Conservation (phyloP, 306 rosid genomes). For the Ormosia emarginata region DNA sequence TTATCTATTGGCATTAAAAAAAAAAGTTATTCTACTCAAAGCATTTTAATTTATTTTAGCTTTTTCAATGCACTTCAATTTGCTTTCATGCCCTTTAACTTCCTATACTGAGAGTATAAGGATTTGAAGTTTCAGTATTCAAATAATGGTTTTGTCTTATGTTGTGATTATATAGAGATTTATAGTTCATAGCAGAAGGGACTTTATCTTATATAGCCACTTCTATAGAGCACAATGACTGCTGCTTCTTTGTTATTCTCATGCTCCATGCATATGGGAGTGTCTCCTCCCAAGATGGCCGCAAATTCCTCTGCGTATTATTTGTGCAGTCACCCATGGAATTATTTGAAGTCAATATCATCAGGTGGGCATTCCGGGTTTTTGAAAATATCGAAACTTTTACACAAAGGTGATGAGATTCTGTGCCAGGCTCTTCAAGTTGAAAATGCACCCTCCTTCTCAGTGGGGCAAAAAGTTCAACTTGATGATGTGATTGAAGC, state of each 20-base stretch:
- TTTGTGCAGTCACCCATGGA: constrained; percentile 19
- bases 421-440: constrained; percentile 37
- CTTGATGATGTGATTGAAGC: constrained; percentile 84
- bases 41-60: not conserved
- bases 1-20: not conserved
- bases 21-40: not conserved
- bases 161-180: not conserved
- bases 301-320: constrained; percentile 25
- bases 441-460: constrained; percentile 42
- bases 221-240: constrained; percentile 41
- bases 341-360: not conserved
- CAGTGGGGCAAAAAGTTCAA: constrained; percentile 58
- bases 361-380: constrained; percentile 20
- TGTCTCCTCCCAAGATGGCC: constrained; percentile 23
- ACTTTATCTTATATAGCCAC: not conserved
- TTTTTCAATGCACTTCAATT: not conserved
- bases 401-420: constrained; percentile 15
- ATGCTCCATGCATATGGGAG: constrained; percentile 41
- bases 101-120: not conserved
- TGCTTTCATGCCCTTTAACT: not conserved
- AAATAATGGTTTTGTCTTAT: not conserved
- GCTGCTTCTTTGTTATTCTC: constrained; percentile 53
- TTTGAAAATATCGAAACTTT: constrained; percentile 10
- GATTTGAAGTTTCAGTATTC: not conserved
- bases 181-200: not conserved